These are phyloP conservation scores for Trichothecium sympodiale DNA, from an alignment of 2,329 filamentous ascomycete genomes.

Conservation along the genomic window DNA sequence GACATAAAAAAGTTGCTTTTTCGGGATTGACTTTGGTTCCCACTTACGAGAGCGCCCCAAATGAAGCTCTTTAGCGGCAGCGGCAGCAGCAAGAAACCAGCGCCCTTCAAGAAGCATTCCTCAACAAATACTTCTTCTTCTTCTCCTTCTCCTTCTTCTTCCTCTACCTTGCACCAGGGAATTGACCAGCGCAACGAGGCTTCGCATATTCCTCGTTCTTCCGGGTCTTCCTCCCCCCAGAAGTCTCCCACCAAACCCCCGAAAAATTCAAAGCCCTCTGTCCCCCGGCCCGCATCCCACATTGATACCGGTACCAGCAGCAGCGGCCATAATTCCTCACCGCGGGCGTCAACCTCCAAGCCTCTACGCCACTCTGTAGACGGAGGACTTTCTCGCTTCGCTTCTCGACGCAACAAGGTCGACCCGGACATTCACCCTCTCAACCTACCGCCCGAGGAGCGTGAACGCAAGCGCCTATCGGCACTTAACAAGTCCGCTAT, in stretches of 20 bases:
- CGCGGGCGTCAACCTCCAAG: too few relatives aligned
- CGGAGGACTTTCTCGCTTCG: slow-evolving; percentile 11
- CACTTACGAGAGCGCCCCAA: slow-evolving; percentile 14
- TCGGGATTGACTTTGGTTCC: slow-evolving; percentile 1
- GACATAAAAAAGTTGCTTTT: slow-evolving; percentile 3
- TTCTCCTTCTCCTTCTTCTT: too few relatives aligned
- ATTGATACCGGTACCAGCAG: slow-evolving; percentile 3
- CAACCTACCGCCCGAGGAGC: slow-evolving; percentile 82
- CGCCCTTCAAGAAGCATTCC: slow-evolving; percentile 25
- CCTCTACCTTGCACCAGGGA: too few relatives aligned
- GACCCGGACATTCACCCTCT: slow-evolving; percentile 73
- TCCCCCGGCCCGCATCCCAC: slow-evolving; percentile 16
- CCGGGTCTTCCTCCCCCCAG: slow-evolving; percentile 23
- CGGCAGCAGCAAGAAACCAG: slow-evolving; percentile 28
- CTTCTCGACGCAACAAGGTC: slow-evolving; percentile 39
- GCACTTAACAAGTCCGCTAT: slow-evolving; percentile 48
- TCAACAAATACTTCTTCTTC: slow-evolving; percentile 5
- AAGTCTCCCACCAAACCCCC: slow-evolving; percentile 23
- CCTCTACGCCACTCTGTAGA: too few relatives aligned
- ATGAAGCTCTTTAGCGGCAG: slow-evolving; percentile 41
- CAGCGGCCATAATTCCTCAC: too few relatives aligned
- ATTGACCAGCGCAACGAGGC: slow-evolving; percentile 24
- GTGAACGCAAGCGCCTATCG: slow-evolving; percentile 53
- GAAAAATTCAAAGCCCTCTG: slow-evolving; percentile 20
- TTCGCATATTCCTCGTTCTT: slow-evolving; percentile 21